Evolutionary conservation across 768 basidiomycete species (phyloP).

Genomic region (Trametes elegans): DNA sequence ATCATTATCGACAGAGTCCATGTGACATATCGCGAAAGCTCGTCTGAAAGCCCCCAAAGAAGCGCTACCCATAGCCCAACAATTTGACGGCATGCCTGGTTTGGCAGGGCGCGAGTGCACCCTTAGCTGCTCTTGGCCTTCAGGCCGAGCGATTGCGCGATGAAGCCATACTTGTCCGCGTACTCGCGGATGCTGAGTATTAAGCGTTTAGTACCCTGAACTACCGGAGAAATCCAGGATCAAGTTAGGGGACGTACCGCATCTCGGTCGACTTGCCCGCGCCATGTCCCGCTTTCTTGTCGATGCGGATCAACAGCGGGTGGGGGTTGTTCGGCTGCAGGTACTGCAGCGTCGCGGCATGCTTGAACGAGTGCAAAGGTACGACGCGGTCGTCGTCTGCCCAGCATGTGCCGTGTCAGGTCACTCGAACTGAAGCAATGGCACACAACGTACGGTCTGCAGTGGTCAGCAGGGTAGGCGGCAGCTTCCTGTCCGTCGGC

Average conservation of each 20-base stretch:
- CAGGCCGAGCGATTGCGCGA: neutral
- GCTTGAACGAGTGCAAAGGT: constrained; percentile 82
- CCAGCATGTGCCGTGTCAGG: neutral
- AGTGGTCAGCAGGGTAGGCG: constrained; percentile 75
- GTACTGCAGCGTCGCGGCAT: constrained; percentile 76
- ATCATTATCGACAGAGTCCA: no score
- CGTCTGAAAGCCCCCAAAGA: no score
- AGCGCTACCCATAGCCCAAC: no score
- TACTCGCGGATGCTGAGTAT: constrained; percentile 69
- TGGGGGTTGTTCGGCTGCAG: constrained; percentile 60
- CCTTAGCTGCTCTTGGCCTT: neutral
- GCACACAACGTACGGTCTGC: constrained; percentile 62
- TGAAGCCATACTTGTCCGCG: constrained; percentile 77
- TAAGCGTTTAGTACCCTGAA: neutral
- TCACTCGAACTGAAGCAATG: neutral
- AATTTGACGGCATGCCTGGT: no score
- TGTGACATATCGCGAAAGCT: no score
- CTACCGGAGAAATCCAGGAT: neutral
- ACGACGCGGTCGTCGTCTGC: constrained; percentile 86
- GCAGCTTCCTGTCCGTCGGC: constrained; percentile 55
- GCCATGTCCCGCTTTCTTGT: constrained; percentile 80
- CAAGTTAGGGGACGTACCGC: constrained; percentile 44
- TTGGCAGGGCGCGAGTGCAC: no score
- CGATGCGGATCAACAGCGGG: constrained; percentile 73
- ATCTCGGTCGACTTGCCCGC: constrained; percentile 76